These are phyloP conservation scores for Hypoxylon sp. DNA, from an alignment of 2,329 filamentous ascomycete genomes.

Conservation along the genomic window DNA sequence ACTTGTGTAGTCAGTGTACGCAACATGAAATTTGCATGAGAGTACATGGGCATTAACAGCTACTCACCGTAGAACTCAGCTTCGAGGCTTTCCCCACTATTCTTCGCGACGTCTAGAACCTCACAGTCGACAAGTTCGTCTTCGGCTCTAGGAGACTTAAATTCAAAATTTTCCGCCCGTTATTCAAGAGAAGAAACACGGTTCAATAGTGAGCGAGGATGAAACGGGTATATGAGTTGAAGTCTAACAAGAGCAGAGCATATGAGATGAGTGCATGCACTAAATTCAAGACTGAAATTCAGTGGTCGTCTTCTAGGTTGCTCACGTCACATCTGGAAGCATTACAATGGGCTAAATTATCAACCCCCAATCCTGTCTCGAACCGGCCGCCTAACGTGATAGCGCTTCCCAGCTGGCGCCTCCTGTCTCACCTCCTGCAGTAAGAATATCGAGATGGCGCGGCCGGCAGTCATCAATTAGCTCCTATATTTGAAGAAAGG, in stretches of 20 bases:
- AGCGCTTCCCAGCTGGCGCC: too few relatives aligned
- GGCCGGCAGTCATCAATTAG: not conserved
- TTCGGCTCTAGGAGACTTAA: not conserved
- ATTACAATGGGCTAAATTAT: not conserved
- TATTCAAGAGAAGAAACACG: not conserved
- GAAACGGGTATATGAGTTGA: not conserved
- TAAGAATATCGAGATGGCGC: not conserved
- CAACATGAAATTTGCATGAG: too few relatives aligned
- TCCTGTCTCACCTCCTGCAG: slow-evolving; percentile 1
- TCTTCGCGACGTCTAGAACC: too few relatives aligned
- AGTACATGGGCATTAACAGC: too few relatives aligned
- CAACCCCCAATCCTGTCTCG: not conserved
- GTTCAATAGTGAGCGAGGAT: not conserved
- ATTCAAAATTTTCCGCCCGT: not conserved
- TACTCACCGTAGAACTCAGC: too few relatives aligned
- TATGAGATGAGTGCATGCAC: too few relatives aligned
- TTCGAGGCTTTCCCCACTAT: too few relatives aligned
- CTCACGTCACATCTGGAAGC: not conserved
- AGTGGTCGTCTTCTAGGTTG: not conserved
- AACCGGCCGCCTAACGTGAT: not conserved
- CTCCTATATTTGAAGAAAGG: not conserved
- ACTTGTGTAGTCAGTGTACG: too few relatives aligned
- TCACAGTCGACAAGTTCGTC: not conserved
- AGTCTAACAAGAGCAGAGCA: not conserved
- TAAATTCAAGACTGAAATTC: not conserved